Evolutionary conservation across 345 rosid species (phyloP).

Genomic region (Eucalyptus pumila): DNA sequence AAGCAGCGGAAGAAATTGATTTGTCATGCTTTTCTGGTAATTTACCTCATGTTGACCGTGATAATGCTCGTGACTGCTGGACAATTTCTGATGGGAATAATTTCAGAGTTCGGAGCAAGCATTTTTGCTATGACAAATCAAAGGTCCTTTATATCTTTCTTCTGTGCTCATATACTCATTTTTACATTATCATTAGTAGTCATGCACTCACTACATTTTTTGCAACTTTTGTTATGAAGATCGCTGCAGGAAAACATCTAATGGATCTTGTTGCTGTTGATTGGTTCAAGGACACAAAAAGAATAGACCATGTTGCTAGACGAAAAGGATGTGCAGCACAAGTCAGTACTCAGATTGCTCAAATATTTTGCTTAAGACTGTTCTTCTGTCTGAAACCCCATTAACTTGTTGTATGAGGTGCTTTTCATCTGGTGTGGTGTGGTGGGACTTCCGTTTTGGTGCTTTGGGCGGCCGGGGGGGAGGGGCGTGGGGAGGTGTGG

Average conservation of each 20-base stretch:
- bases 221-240: conserved; percentile 26
- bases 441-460: not conserved
- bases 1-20: conserved; percentile 58
- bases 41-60: conserved; percentile 68
- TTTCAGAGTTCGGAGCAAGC: conserved; percentile 92
- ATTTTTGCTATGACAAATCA: conserved; percentile 73
- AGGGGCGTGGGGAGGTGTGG: not conserved
- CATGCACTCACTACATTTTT: not conserved
- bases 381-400: not conserved
- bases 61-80: conserved; percentile 91
- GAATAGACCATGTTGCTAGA: conserved; percentile 93
- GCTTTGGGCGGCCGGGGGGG: not conserved
- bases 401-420: not conserved
- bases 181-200: not conserved
- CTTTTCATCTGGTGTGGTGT: not conserved
- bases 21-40: conserved; percentile 81
- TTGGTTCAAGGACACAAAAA: conserved; percentile 96
- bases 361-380: not conserved
- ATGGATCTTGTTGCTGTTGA: conserved; percentile 99
- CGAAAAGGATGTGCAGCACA: conserved; percentile 96
- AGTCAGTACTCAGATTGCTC: conserved; percentile 26
- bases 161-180: not conserved
- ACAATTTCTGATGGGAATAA: conserved; percentile 75
- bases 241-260: conserved; percentile 88
- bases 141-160: conserved; percentile 39